Evolutionary conservation across 768 basidiomycete genomes (phyloP).

Genomic region (Lyophyllum atratum): DNA sequence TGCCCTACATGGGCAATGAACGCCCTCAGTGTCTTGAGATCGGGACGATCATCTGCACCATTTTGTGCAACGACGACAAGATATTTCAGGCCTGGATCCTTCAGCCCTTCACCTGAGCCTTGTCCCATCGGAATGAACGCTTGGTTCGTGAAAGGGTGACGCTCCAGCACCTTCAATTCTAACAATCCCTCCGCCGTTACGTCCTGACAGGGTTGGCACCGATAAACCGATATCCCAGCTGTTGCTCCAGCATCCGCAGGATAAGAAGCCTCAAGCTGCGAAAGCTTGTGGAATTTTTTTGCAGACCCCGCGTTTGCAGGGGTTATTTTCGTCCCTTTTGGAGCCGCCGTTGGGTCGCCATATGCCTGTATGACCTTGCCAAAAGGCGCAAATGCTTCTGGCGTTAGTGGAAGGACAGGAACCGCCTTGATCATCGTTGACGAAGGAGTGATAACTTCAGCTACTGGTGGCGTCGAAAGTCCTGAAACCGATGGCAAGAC

Average conservation of each 20-base stretch:
- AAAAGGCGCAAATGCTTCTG: conserved; percentile 85
- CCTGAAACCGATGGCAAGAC: neutral
- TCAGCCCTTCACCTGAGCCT: conserved; percentile 48
- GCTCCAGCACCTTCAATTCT: conserved; percentile 75
- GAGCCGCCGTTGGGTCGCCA: conserved; percentile 61
- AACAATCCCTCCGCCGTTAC: conserved; percentile 52
- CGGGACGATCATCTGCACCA: conserved; percentile 74
- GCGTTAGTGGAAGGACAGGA: conserved; percentile 72
- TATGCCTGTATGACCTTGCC: conserved; percentile 93
- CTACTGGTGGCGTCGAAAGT: conserved; percentile 3
- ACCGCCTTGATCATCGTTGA: conserved; percentile 27
- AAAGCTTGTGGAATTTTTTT: conserved; percentile 89
- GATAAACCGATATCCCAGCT: conserved; percentile 79
- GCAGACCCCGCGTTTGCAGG: conserved; percentile 90
- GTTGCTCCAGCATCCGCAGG: conserved; percentile 56
- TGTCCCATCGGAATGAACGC: conserved; percentile 93
- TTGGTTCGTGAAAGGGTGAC: conserved; percentile 89
- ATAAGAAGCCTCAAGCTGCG: conserved; percentile 70
- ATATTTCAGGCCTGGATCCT: conserved; percentile 57
- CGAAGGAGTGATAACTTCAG: neutral
- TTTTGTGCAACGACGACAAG: conserved; percentile 88
- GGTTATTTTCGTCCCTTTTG: conserved; percentile 72
- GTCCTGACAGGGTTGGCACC: conserved; percentile 59
- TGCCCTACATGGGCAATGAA: conserved; percentile 82
- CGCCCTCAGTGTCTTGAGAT: conserved; percentile 72